Conservation (phyloP, 768 basidiomycete genomes). For the Mycena belliarum region DNA sequence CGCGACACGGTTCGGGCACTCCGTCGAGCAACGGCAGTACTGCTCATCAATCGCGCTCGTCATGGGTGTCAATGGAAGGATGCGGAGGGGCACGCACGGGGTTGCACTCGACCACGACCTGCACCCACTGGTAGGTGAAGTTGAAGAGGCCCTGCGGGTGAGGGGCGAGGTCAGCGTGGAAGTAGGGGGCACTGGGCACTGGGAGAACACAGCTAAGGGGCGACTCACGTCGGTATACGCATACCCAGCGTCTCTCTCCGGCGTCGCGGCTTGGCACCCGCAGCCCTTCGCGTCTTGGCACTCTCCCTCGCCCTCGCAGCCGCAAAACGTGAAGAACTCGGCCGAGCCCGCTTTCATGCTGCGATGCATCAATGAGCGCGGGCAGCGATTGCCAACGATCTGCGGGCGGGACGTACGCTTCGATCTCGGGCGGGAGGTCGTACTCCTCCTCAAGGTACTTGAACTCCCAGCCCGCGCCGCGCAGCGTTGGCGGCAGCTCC, state of each 20-base stretch:
- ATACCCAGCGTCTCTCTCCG: not conserved
- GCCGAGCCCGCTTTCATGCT: not conserved
- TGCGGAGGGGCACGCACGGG: constrained; percentile 11
- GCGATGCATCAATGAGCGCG: too few species aligned
- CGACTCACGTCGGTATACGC: constrained; percentile 17
- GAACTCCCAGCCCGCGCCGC: not conserved
- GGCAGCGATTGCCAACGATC: too few species aligned
- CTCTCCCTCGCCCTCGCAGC: not conserved
- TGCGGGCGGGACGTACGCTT: not conserved
- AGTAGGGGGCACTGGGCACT: too few species aligned
- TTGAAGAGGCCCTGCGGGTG: constrained; percentile 15
- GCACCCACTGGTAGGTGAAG: constrained; percentile 1
- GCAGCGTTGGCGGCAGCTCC: constrained; percentile 2
- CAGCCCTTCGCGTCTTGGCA: not conserved
- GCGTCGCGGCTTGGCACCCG: not conserved
- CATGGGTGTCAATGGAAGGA: not conserved
- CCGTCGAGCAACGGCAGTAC: constrained; percentile 14
- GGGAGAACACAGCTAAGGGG: not conserved
- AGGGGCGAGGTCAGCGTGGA: not conserved
- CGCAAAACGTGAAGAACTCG: not conserved
- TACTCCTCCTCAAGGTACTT: constrained; percentile 18
- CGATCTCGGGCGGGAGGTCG: not conserved
- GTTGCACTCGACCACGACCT: constrained; percentile 29
- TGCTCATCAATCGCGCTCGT: not conserved
- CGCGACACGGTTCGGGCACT: constrained; percentile 25